Evolutionary conservation across 2,329 filamentous ascomycete species (phyloP).

Genomic region (Dactylellina haptotyla): DNA sequence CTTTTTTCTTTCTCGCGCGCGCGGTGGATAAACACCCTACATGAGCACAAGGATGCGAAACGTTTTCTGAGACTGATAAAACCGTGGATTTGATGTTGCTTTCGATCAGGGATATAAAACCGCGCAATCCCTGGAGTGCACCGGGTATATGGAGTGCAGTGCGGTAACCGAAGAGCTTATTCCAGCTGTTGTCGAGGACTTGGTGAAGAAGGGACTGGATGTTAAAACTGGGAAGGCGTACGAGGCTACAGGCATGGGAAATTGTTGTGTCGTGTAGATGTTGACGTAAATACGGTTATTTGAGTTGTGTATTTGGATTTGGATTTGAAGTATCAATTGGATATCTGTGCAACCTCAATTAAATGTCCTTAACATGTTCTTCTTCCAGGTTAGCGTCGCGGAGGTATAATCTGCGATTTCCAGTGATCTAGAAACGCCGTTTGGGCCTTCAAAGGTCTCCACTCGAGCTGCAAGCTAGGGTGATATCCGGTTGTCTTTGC

Average conservation of each 20-base stretch:
- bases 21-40: constrained; percentile 10
- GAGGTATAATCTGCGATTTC: not conserved
- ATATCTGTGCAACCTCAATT: not conserved
- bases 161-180: constrained; percentile 46
- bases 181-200: constrained; percentile 42
- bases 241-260: constrained; percentile 21
- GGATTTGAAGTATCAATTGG: not conserved
- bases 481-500: constrained; percentile 20
- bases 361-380: not conserved
- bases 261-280: constrained; percentile 27
- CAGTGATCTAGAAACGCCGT: constrained; percentile 1
- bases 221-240: constrained; percentile 30
- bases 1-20: constrained; percentile 7
- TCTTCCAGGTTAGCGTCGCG: not conserved
- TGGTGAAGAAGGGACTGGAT: constrained; percentile 44
- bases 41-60: not conserved
- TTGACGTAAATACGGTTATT: not conserved
- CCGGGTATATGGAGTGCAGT: constrained; percentile 41
- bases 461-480: not conserved
- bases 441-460: not conserved
- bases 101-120: constrained; percentile 41
- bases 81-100: not conserved
- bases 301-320: not conserved
- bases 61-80: constrained; percentile 6
- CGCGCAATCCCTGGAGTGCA: constrained; percentile 36